Base-by-base conservation (phyloP, 345 rosid genomes). In the Gossypium thurberi region DNA sequence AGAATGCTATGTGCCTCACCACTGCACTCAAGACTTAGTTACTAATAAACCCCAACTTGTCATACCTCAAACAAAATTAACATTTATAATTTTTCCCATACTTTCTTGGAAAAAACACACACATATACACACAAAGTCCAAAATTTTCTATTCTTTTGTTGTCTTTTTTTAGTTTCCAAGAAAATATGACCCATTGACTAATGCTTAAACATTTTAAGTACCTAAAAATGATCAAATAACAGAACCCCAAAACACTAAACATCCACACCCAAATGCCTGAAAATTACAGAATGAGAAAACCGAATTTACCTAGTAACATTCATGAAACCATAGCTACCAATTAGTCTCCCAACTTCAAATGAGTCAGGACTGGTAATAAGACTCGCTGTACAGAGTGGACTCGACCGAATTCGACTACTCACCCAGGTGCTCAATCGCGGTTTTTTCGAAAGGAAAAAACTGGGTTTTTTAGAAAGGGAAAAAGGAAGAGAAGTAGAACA, bases 241-340 rank as follows among this genome's bases (percentile, higher is more conserved):
- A 33, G 20, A 33, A 61, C 33, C 3, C 5, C 33, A 33, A 59
- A 33, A 61, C 1, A 33, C 20, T 61, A 14, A 28, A 33, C 9
- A 61, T 33, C 40, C 1, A 33, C 65, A 33, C 44, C 46, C 65
- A 28, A 33, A 33, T 44, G 28, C n/a, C 70, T 44, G 10, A 13
- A 65, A 26, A 26, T 25, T 26, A 3, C n/a, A 14, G 40, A 5
- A 33, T 33, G 40, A 33, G 20, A 2, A 66, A 78, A 73, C 46
- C 17, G n/a, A 51, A 28, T 69, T 5, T 66, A 94, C 98, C 98
- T 91, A 7, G 98, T 90, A 48, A 94, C 67, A 72, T 90, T 94
- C 91, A 94, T 90, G 87, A 90, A 94, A 52, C 97, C 98, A 18
- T 90, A 94, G 87, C 92, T 90, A 58, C 98, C 97, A 21, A 92